A percentile compares a stretch with the other conserved stretches of the same genome.
Conservation (phyloP, 257 asterid species). For the Jacaranda copaia region DNA sequence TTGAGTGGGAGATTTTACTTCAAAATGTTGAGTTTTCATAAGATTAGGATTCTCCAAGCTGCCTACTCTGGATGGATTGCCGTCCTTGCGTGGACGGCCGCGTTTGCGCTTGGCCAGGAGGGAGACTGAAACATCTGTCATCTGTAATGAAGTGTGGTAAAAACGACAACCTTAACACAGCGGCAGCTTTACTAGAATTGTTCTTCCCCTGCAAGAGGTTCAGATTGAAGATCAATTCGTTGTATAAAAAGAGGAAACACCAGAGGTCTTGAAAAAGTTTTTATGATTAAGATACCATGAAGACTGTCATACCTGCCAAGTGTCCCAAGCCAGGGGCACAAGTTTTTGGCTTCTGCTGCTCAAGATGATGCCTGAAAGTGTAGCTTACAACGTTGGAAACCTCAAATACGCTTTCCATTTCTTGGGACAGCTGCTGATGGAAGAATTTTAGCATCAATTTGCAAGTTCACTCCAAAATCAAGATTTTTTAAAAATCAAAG, state of each 20-base stretch:
- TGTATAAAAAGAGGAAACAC: background rate
- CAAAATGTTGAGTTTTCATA: constrained; percentile 6
- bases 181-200: background rate
- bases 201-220: constrained; percentile 6
- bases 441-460: background rate
- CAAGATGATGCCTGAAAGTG: background rate
- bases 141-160: constrained; percentile 36
- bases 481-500: too few species aligned
- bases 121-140: constrained; percentile 52
- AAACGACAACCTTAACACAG: constrained; percentile 3
- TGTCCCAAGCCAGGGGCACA: constrained; percentile 7
- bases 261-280: background rate
- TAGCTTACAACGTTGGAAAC: constrained; percentile 17
- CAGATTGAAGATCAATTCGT: background rate
- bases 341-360: constrained; percentile 5
- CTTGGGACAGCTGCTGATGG: constrained; percentile 16
- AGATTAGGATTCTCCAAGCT: constrained; percentile 32
- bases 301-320: constrained; percentile 30
- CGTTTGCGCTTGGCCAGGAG: constrained; percentile 74
- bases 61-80: constrained; percentile 41
- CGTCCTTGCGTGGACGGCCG: constrained; percentile 86
- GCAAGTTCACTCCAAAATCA: constrained; percentile 20
- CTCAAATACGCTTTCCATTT: constrained; percentile 27
- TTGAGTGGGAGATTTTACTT: constrained; percentile 20
- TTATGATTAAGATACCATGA: background rate